Evolutionary conservation across 1,284 basidiomycete species (phyloP).

Genomic region (Boletellus sp.): DNA sequence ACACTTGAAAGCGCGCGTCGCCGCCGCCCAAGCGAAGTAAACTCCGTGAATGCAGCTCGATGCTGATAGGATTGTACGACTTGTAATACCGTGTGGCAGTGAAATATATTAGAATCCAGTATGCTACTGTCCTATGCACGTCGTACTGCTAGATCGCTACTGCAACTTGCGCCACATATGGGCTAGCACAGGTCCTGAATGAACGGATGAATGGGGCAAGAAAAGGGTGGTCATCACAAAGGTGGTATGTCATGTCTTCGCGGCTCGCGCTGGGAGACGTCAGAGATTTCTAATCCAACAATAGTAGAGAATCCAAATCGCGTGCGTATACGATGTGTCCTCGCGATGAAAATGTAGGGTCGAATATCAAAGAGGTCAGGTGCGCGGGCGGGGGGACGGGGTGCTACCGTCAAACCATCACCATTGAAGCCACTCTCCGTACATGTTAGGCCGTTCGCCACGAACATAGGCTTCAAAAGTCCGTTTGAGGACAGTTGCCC

Average conservation of each 20-base stretch:
- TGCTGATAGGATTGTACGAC: background rate
- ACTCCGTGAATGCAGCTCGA: slow-evolving; percentile 11
- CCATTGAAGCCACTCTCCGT: slow-evolving; percentile 81
- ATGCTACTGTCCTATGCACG: slow-evolving; percentile 24
- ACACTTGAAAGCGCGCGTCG: slow-evolving; percentile 68
- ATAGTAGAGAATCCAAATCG: slow-evolving; percentile 25
- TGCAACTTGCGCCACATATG: background rate
- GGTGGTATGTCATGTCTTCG: slow-evolving; percentile 30
- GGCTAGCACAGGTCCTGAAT: slow-evolving; percentile 14
- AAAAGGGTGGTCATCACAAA: slow-evolving; percentile 24
- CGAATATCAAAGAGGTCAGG: slow-evolving; percentile 24
- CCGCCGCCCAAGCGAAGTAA: slow-evolving; percentile 59
- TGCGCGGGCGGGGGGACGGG: slow-evolving; percentile 1
- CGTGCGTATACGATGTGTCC: slow-evolving; percentile 26
- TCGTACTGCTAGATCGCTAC: slow-evolving; percentile 15
- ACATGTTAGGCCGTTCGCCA: slow-evolving; percentile 88
- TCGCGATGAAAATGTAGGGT: slow-evolving; percentile 23
- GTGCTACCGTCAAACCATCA: slow-evolving; percentile 31
- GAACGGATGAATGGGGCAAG: slow-evolving; percentile 22
- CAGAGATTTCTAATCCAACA: slow-evolving; percentile 34
- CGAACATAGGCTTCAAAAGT: slow-evolving; percentile 88
- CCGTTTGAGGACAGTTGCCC: slow-evolving; percentile 87
- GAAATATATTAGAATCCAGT: slow-evolving; percentile 26
- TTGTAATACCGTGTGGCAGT: background rate
- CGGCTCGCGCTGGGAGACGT: slow-evolving; percentile 25